Evolutionary conservation across 2,329 filamentous ascomycete species (phyloP), one percentile per base, ranked within the genome.

Genomic region (Elsinoe fawcettii): DNA sequence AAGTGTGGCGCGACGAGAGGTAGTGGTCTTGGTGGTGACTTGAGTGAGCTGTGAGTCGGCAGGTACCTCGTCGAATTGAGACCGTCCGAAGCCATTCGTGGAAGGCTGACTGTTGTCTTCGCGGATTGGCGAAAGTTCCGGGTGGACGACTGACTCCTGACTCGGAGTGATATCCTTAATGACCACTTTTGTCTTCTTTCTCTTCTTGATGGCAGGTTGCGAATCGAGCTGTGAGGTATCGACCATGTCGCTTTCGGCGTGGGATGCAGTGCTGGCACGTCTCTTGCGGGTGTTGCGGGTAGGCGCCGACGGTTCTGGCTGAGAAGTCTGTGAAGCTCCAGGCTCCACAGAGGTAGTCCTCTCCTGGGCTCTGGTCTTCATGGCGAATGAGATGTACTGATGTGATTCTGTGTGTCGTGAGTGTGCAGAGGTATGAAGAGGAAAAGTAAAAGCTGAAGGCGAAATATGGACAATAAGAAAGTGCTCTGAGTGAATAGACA

Each of bases 21-120:
- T 51, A 5, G 65, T 57, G 60, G 55, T 63, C 62, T 65, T 66
- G 56, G 57, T 61, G 36, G 65, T 66, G 53, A 69, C 64, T 18
- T 68, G 69, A 7, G 69, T 70, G 51, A 67, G 63, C 56, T 69
- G 64, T 18, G 65, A 65, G 5, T 67, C 66, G 3, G 68, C 69
- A 2, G 63, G 37, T 37, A 34, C 58, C 4, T 64, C 60, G 37
- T 58, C 60, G 37, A 61, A 34, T n/a, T 59, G 58, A 49, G 22
- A 16, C 41, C 54, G 61, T 61, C 25, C 63, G 63, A 46, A 70
- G 70, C 59, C 64, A 64, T 23, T 69, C 66, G 63, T 58, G 9
- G 36, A 30, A 43, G 47, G 16, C 16, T 55, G 51, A 43, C 36
- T 34, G 16, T 14, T 14, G 3, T 58, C 46, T 22, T 59, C 57